phyloP scores from a whole-genome alignment of 306 rosid species.

The Fagus sylvatica region DNA sequence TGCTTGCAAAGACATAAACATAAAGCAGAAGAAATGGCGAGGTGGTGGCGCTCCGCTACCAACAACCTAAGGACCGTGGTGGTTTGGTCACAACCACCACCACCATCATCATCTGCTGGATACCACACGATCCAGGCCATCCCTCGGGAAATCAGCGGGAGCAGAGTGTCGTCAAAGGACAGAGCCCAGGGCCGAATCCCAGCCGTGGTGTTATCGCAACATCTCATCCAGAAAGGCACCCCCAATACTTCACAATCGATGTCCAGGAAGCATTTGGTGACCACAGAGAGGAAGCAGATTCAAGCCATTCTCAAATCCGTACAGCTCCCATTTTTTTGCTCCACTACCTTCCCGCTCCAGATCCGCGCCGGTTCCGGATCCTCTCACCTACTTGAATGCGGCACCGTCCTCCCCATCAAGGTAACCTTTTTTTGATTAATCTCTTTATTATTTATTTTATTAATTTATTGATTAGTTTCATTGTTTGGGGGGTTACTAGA shows the following conservation, averaged over 20 bases:
- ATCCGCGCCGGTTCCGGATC: slow-evolving; percentile 97
- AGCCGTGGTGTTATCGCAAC: slow-evolving; percentile 71
- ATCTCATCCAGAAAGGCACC: slow-evolving; percentile 37
- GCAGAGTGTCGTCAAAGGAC: slow-evolving; percentile 56
- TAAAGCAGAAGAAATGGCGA: slow-evolving; percentile 45
- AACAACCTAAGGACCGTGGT: slow-evolving; percentile 39
- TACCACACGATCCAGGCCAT: slow-evolving; percentile 93
- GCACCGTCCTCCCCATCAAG: slow-evolving; percentile 82
- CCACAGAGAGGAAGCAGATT: slow-evolving; percentile 84
- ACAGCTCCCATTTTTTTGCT: slow-evolving; percentile 62
- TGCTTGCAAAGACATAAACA: too few species aligned
- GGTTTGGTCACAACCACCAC: not conserved
- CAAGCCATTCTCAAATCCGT: slow-evolving; percentile 63
- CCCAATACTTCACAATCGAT: slow-evolving; percentile 10
- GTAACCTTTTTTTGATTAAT: slow-evolving; percentile 21
- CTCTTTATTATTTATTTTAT: not conserved
- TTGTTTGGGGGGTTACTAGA: slow-evolving; percentile 33
- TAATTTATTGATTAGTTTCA: not conserved
- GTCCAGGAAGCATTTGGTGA: slow-evolving; percentile 63
- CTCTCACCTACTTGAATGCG: slow-evolving; percentile 68
- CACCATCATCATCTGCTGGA: slow-evolving; percentile 13
- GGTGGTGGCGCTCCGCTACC: slow-evolving; percentile 73
- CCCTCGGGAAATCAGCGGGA: slow-evolving; percentile 72
- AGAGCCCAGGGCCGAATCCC: slow-evolving; percentile 87
- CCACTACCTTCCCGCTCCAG: slow-evolving; percentile 84